Conservation (phyloP, 371 early-diverging fungal species). For the Rhizopus arrhizus region DNA sequence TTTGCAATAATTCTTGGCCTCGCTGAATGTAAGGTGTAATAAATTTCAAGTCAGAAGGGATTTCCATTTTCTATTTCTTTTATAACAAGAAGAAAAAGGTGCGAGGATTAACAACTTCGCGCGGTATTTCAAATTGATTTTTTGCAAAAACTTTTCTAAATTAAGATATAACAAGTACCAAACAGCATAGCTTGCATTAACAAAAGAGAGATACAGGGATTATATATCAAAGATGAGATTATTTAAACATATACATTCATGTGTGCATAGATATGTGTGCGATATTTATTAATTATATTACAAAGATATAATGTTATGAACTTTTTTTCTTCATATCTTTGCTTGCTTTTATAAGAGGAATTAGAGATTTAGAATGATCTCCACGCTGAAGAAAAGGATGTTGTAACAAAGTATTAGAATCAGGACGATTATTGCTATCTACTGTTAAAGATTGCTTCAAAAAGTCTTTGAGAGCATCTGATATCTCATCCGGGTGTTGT, state of each 20-base stretch:
- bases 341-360: conserved; percentile 90
- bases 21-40: conserved; percentile 82
- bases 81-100: neutral
- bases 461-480: conserved; percentile 70
- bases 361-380: conserved; percentile 76
- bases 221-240: too few species aligned
- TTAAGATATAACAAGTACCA: too few species aligned
- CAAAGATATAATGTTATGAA: neutral
- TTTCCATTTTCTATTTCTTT: conserved; percentile 24
- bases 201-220: too few species aligned
- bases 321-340: conserved; percentile 48
- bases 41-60: conserved; percentile 72
- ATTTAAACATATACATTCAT: too few species aligned
- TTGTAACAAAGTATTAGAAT: conserved; percentile 35
- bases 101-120: too few species aligned
- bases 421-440: conserved; percentile 51
- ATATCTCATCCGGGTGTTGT: conserved; percentile 74
- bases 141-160: too few species aligned
- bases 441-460: conserved; percentile 71
- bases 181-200: too few species aligned
- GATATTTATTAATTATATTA: too few species aligned
- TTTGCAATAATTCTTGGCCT: conserved; percentile 69
- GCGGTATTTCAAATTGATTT: too few species aligned
- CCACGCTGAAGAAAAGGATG: conserved; percentile 89
- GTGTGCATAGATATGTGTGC: neutral